These are phyloP conservation scores for Talaromyces sp. DNA, from an alignment of 2,329 filamentous ascomycete genomes.

Conservation along the genomic window DNA sequence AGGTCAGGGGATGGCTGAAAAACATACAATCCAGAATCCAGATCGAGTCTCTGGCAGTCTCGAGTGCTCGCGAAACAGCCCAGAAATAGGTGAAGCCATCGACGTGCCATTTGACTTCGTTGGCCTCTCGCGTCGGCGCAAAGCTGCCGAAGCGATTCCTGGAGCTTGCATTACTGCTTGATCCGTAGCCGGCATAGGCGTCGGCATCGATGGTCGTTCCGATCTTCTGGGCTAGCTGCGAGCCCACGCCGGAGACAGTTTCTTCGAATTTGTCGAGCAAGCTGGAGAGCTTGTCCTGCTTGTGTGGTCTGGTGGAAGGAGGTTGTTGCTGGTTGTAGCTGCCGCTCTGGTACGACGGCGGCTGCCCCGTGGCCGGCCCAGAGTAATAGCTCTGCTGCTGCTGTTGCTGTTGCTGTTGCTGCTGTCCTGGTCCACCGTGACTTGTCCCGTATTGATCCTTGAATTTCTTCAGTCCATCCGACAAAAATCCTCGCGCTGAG, in stretches of 20 bases:
- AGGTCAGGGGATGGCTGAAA: not conserved
- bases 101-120: conserved; percentile 81
- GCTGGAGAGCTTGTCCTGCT: conserved; percentile 40
- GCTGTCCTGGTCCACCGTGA: not conserved
- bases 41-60: conserved; percentile 71
- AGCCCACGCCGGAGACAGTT: conserved; percentile 49
- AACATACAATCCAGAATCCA: conserved; percentile 73
- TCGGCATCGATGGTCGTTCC: conserved; percentile 47
- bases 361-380: not conserved
- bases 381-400: conserved; percentile 14
- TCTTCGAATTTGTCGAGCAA: conserved; percentile 56
- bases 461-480: conserved; percentile 51
- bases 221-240: conserved; percentile 50
- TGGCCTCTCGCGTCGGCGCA: conserved; percentile 67
- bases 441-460: conserved; percentile 36
- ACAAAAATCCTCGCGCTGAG: conserved; percentile 50
- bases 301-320: conserved; percentile 5
- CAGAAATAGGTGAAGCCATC: conserved; percentile 82
- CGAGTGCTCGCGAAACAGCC: conserved; percentile 75
- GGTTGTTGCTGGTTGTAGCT: conserved; percentile 24
- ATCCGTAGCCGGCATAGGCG: conserved; percentile 44
- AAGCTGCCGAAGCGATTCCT: conserved; percentile 61
- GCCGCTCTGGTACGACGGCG: conserved; percentile 24
- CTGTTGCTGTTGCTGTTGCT: conserved; percentile 5
- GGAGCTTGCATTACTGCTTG: conserved; percentile 33